Conservation (phyloP, 495 filamentous ascomycete genomes). For the Hypoxylon cercidicola region DNA sequence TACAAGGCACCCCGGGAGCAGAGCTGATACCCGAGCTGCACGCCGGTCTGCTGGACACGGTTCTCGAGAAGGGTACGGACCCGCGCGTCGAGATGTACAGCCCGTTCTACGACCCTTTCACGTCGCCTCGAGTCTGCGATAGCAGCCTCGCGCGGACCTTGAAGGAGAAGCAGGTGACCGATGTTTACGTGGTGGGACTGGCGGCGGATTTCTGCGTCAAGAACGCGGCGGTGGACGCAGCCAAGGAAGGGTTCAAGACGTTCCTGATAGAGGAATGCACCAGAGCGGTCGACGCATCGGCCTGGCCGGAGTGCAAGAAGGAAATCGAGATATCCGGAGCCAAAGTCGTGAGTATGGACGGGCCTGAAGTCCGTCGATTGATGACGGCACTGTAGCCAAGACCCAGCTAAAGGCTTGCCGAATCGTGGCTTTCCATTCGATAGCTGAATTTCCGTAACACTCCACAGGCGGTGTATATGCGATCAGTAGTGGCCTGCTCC, state of each 20-base stretch:
- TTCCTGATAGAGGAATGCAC: conserved; percentile 83
- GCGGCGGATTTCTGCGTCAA: conserved; percentile 93
- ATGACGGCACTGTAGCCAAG: conserved; percentile 28
- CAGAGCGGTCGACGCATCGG: conserved; percentile 68
- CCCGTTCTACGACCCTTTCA: conserved; percentile 79
- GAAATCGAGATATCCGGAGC: conserved; percentile 64
- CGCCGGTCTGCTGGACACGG: conserved; percentile 62
- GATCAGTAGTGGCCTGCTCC: too few species aligned
- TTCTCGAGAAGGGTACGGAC: conserved; percentile 82
- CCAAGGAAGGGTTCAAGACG: conserved; percentile 77
- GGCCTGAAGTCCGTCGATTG: conserved; percentile 54
- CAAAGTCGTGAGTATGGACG: conserved; percentile 55
- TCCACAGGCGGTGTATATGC: too few species aligned
- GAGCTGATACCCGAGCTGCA: conserved; percentile 81
- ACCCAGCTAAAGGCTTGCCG: conserved; percentile 1
- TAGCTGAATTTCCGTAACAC: background rate
- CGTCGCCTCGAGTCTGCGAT: conserved; percentile 63
- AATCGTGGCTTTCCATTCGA: background rate
- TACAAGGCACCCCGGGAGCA: conserved; percentile 77
- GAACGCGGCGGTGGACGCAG: conserved; percentile 79
- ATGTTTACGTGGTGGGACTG: conserved; percentile 85
- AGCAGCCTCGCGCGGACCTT: conserved; percentile 69
- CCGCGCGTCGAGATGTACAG: conserved; percentile 88
- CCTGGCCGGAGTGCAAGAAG: conserved; percentile 66
- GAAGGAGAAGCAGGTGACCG: conserved; percentile 66